phyloP scores from a whole-genome alignment of 108 stramenopile species.

The Cyclotella distinguenda region DNA sequence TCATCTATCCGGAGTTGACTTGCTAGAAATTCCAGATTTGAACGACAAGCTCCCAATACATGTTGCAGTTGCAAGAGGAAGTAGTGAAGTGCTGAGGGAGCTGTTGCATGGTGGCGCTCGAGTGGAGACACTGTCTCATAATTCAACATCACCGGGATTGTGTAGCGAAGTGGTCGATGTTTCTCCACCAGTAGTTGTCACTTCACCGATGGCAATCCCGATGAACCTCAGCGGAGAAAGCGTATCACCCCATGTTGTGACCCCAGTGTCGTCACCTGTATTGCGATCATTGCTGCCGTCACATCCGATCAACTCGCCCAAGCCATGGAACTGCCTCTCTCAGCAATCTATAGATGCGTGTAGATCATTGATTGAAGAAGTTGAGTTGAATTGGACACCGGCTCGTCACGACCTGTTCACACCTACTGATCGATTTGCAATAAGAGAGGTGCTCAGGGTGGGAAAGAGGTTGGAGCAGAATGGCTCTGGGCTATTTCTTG shows the following conservation, averaged over 20 bases:
- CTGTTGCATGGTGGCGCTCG: constrained; percentile 74
- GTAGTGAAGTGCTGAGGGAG: constrained; percentile 77
- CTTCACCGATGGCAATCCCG: constrained; percentile 31
- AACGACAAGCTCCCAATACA: constrained; percentile 85
- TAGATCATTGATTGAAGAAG: constrained; percentile 63
- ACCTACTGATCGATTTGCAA: constrained; percentile 71
- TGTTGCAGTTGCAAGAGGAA: constrained; percentile 80
- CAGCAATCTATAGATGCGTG: constrained; percentile 84
- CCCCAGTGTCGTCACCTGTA: constrained; percentile 82
- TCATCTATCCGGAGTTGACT: constrained; percentile 34
- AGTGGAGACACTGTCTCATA: constrained; percentile 57
- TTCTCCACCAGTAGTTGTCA: constrained; percentile 1
- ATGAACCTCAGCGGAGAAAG: background rate
- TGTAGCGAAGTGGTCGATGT: constrained; percentile 13
- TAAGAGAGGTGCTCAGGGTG: constrained; percentile 73
- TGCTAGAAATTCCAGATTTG: constrained; percentile 80
- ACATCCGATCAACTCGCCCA: constrained; percentile 74
- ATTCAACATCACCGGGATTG: constrained; percentile 28
- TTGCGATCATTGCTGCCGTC: constrained; percentile 77
- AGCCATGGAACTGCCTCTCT: constrained; percentile 89
- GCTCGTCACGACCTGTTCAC: constrained; percentile 73
- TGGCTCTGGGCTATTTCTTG: constrained; percentile 68
- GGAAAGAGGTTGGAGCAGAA: constrained; percentile 81
- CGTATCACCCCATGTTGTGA: constrained; percentile 21
- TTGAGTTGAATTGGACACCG: constrained; percentile 78